Percentiles rank a stretch among this genome's conserved stretches.
phyloP scores from a whole-genome alignment of 768 basidiomycete genomes.

The Nidula microcarpa region DNA sequence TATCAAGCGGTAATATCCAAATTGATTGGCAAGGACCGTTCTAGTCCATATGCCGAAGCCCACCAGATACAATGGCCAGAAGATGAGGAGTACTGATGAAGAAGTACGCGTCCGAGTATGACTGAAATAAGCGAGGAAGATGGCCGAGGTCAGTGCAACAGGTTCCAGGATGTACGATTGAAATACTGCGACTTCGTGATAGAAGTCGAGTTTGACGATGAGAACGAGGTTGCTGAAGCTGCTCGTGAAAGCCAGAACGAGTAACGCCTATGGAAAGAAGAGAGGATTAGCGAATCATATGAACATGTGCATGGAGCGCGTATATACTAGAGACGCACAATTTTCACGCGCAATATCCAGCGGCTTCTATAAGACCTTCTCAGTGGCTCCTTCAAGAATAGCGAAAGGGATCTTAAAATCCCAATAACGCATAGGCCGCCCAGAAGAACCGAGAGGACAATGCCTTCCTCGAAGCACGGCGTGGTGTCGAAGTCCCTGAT shows the following conservation, averaged over 20 bases:
- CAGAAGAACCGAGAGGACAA: constrained; percentile 55
- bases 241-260: constrained; percentile 40
- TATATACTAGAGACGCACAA: constrained; percentile 45
- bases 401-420: constrained; percentile 28
- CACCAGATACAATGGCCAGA: constrained; percentile 71
- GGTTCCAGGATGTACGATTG: constrained; percentile 58
- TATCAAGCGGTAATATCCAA: constrained; percentile 28
- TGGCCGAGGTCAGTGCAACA: constrained; percentile 42
- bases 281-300: too few relatives aligned
- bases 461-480: constrained; percentile 77
- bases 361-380: constrained; percentile 43
- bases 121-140: constrained; percentile 58
- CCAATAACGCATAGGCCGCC: constrained; percentile 39
- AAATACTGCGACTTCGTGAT: constrained; percentile 37
- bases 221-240: constrained; percentile 42
- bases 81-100: constrained; percentile 70
- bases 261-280: constrained; percentile 33
- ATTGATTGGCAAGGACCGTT: constrained; percentile 36
- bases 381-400: constrained; percentile 17
- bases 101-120: constrained; percentile 70
- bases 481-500: constrained; percentile 72
- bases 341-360: constrained; percentile 54
- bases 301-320: not conserved
- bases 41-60: constrained; percentile 55
- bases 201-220: constrained; percentile 26